These are phyloP conservation scores for Hsuehochloa calcarea DNA, from an alignment of 176 grass and related monocot genomes.

Conservation along the genomic window DNA sequence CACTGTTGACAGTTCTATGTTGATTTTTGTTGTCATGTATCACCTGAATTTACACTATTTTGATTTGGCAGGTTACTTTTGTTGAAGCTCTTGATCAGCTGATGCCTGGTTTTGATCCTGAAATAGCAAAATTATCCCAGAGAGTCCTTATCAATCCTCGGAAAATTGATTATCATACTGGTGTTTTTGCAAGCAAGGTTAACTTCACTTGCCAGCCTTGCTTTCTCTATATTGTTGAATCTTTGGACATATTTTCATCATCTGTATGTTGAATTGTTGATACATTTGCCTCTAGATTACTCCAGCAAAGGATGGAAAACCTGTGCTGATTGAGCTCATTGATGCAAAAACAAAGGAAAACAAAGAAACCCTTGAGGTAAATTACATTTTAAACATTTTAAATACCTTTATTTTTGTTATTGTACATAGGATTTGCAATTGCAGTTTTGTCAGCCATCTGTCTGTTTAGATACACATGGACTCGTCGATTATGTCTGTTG, in stretches of 20 bases:
- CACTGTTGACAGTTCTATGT: not conserved
- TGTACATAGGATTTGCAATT: too few species aligned
- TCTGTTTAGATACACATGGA: too few species aligned
- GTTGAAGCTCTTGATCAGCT: slow-evolving; percentile 69
- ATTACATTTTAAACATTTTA: slow-evolving; percentile 19
- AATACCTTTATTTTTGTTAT: too few species aligned
- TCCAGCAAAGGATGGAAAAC: slow-evolving; percentile 70
- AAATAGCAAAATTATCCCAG: slow-evolving; percentile 67
- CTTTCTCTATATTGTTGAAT: not conserved
- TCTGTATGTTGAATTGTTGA: not conserved
- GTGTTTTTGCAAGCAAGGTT: slow-evolving; percentile 75
- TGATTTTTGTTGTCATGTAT: slow-evolving; percentile 10
- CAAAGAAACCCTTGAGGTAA: slow-evolving; percentile 88
- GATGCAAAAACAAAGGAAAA: slow-evolving; percentile 95
- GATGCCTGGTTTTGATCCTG: slow-evolving; percentile 79
- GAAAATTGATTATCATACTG: slow-evolving; percentile 63
- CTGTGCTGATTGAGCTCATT: slow-evolving; percentile 92
- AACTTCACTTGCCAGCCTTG: not conserved
- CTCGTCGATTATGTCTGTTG: too few species aligned
- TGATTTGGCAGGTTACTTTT: slow-evolving; percentile 58
- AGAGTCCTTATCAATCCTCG: slow-evolving; percentile 69
- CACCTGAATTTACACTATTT: slow-evolving; percentile 21
- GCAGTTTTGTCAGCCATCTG: too few species aligned
- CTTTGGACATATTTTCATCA: not conserved
- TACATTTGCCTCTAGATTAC: slow-evolving; percentile 45